These are phyloP conservation scores for Colletotrichum chlorophyti DNA, from an alignment of 2,329 filamentous ascomycete genomes.

Conservation along the genomic window DNA sequence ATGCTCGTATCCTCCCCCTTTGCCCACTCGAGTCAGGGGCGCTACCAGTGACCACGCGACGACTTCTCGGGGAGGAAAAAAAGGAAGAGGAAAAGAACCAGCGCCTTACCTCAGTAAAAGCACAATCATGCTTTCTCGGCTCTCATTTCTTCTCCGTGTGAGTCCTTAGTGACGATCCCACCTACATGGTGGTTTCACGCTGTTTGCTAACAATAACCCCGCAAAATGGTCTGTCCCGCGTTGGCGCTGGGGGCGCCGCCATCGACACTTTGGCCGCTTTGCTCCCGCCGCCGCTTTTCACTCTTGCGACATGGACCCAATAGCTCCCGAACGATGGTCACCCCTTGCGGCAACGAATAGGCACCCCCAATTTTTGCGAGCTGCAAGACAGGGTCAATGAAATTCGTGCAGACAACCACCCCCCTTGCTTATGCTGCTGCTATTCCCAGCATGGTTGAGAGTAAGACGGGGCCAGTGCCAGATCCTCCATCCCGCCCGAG, in stretches of 20 bases:
- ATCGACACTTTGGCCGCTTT: conserved; percentile 7
- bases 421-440: conserved; percentile 20
- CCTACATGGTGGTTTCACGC: background rate
- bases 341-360: conserved; percentile 1
- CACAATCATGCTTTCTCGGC: background rate
- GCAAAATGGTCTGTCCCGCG: conserved; percentile 5
- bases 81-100: background rate
- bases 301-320: conserved; percentile 14
- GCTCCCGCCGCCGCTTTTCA: background rate
- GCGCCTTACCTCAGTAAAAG: background rate
- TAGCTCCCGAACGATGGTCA: background rate
- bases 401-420: background rate
- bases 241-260: background rate
- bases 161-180: conserved; percentile 14
- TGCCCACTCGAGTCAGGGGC: conserved; percentile 2
- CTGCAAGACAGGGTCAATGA: conserved; percentile 12
- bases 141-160: conserved; percentile 16
- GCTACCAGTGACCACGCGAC: no score
- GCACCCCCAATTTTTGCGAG: background rate
- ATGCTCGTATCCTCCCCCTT: conserved; percentile 18
- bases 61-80: no score
- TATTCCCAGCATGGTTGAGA: background rate
- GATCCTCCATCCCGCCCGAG: conserved; percentile 14
- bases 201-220: conserved; percentile 3
- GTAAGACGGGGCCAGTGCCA: background rate